These are phyloP conservation scores for Diplodia intermedia DNA, from an alignment of 2,329 filamentous ascomycete species.

Conservation along the genomic window DNA sequence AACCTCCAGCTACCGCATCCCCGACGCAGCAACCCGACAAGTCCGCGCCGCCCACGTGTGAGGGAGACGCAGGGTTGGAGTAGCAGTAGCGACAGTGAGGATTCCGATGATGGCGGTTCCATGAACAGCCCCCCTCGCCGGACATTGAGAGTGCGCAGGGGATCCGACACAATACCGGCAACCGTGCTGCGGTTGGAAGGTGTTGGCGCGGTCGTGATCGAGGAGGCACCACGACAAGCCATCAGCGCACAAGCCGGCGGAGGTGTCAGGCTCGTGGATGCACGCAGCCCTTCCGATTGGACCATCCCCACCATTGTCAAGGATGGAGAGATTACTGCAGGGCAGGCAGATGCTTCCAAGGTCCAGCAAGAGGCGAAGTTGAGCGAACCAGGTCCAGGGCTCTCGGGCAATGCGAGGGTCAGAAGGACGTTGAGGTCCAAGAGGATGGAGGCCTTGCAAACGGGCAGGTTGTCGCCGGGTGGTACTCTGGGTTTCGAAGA, in stretches of 20 bases:
- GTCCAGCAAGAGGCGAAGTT: constrained; percentile 2
- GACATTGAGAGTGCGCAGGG: background rate
- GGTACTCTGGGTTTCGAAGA: constrained; percentile 18
- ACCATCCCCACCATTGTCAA: background rate
- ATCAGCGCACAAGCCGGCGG: constrained; percentile 25
- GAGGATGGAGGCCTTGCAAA: constrained; percentile 26
- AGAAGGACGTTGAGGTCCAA: constrained; percentile 25
- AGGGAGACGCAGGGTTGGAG: constrained; percentile 14
- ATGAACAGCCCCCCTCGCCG: background rate
- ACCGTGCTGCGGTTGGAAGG: constrained; percentile 23
- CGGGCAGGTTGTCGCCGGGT: background rate
- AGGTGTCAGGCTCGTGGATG: constrained; percentile 25
- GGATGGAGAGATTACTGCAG: background rate
- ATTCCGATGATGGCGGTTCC: background rate
- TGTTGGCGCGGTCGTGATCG: constrained; percentile 23
- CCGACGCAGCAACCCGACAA: constrained; percentile 10
- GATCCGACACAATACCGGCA: background rate
- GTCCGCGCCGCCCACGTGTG: constrained; percentile 10
- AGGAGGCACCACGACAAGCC: constrained; percentile 17
- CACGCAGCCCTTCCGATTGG: background rate
- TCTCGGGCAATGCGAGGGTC: constrained; percentile 15
- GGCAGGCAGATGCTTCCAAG: background rate
- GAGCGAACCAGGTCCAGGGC: constrained; percentile 12
- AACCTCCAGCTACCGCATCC: background rate
- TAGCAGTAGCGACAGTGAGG: constrained; percentile 6